These are phyloP conservation scores for Solanum hybrid DNA, from an alignment of 305 asterid species.

Conservation along the genomic window DNA sequence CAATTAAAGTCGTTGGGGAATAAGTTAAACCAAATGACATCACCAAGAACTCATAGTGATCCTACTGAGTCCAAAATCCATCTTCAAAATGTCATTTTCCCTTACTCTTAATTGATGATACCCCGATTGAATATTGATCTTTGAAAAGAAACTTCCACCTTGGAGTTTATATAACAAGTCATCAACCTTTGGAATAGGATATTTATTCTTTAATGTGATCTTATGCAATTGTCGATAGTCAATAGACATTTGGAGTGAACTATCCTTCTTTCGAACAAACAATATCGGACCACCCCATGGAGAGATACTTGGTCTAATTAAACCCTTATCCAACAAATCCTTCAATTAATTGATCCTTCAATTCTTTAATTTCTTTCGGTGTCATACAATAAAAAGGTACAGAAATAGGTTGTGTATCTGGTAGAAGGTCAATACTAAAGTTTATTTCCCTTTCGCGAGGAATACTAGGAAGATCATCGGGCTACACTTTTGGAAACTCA, in stretches of 20 bases:
- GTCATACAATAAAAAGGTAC: background rate
- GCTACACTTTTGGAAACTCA: background rate
- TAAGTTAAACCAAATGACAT: background rate
- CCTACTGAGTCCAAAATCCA: background rate
- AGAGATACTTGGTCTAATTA: background rate
- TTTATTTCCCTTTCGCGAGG: background rate
- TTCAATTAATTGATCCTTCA: background rate
- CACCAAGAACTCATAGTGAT: background rate
- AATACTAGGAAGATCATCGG: background rate
- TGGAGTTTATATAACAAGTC: background rate
- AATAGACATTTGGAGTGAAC: background rate
- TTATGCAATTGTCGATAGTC: no score
- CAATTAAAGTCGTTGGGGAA: background rate
- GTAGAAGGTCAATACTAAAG: background rate
- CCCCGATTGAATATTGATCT: background rate
- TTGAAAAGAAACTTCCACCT: background rate
- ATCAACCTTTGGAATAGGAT: background rate
- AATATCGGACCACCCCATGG: background rate
- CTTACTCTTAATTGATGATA: background rate
- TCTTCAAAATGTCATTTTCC: background rate
- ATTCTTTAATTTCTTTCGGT: no score
- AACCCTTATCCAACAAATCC: background rate
- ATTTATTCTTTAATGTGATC: background rate
- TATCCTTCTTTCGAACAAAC: background rate
- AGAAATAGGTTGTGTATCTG: background rate